Percentiles rank a stretch among this genome's conserved stretches.
phyloP scores from a whole-genome alignment of 371 early-diverging fungal genomes.

The Quaeritorhiza haematococci region DNA sequence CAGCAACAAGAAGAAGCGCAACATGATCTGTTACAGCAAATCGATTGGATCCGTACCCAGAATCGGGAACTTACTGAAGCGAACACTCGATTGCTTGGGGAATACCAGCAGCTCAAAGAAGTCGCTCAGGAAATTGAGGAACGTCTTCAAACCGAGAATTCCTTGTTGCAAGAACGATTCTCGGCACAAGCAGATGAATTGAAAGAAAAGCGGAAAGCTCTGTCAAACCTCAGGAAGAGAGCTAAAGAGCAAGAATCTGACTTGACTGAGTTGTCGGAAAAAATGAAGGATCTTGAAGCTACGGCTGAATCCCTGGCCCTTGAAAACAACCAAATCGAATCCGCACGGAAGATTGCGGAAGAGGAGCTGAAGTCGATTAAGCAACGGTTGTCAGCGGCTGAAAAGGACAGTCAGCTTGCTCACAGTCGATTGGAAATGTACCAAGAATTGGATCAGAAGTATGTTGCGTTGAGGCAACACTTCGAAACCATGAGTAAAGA shows the following conservation, averaged over 20 bases:
- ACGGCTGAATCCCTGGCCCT: no score
- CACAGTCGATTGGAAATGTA: conserved; percentile 17
- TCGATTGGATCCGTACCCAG: conserved; percentile 20
- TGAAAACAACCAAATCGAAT: conserved; percentile 1
- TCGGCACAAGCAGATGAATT: no score
- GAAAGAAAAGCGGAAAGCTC: no score
- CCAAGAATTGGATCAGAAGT: conserved; percentile 25
- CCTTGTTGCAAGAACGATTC: no score
- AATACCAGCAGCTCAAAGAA: not conserved
- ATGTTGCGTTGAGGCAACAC: conserved; percentile 19
- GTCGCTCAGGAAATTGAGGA: not conserved
- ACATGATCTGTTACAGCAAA: conserved; percentile 29
- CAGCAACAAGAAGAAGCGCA: no score
- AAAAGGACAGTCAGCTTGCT: conserved; percentile 15
- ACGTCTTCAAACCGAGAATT: no score
- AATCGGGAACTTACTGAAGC: conserved; percentile 1
- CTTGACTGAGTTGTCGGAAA: no score
- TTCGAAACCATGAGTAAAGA: conserved; percentile 9
- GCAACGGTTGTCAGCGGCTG: conserved; percentile 12
- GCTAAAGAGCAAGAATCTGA: no score
- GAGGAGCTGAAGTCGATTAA: conserved; percentile 5
- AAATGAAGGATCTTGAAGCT: no score
- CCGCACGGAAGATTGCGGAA: not conserved
- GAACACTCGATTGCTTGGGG: conserved; percentile 10
- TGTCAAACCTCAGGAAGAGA: no score